Base-by-base conservation (phyloP, 2,329 filamentous ascomycete genomes). In the Akanthomyces muscarius region DNA sequence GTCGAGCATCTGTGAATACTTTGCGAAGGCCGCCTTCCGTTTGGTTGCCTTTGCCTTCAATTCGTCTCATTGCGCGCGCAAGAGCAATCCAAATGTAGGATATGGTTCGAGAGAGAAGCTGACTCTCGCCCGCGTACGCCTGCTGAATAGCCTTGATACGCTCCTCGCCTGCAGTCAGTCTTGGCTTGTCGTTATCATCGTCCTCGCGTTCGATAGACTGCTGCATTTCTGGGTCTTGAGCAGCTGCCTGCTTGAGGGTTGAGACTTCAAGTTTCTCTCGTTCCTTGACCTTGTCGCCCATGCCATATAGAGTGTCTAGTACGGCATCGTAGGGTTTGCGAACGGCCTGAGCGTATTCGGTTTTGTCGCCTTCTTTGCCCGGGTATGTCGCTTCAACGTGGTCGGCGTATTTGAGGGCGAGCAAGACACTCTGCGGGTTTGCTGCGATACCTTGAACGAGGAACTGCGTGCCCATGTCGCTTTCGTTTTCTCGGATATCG, bases 41-140 rank as follows among this genome's bases (percentile, higher is more conserved):
- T 30, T 81, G 77, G 21, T 75, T 80, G 69, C 88, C 88, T 66
- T 93, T 92, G 65, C 95, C 96, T 75, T 98, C 93, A 18, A 98
- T 89, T 60, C 95, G 91, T 63, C 95, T 90, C 86, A 97, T 97
- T 4, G 94, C 90, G 57, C 95, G 88, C 77, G 97, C 96, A 64
- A 98, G 81, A 18, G 92, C 92, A 71, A 98, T 96, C 95, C 95
- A 99, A 5, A 92, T 89, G 70, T 92, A 93, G 0, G 95, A 96
- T 62, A 99, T 88, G 1, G 91, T 94, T 69, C 89, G 88, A 48
- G 90, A 94, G 25, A 98, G 82, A 18, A 90, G 81, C 33, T 89
- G 87, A 41, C 88, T 86, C 71, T 97, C 91, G 5, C 84, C 83
- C 8, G 86, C 84, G 71, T 90, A 89, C 13, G 87, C 87, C 65